phyloP scores from a whole-genome alignment of 176 grass and related monocot genomes.

The Aegilops umbellulata region DNA sequence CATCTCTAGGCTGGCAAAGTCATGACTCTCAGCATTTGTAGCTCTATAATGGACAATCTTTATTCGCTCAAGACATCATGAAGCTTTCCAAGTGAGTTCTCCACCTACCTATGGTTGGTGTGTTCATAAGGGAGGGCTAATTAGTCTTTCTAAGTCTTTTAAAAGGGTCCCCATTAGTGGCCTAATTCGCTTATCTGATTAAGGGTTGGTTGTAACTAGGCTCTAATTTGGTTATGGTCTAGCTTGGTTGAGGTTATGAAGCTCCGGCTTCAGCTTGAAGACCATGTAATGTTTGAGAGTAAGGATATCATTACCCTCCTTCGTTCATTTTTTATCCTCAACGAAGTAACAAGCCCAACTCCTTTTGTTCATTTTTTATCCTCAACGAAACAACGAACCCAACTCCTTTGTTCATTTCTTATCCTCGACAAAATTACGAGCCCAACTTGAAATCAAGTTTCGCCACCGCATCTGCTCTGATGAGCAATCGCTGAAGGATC shows the following conservation, averaged over 20 bases:
- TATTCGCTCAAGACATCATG: not conserved
- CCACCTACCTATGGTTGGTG: not conserved
- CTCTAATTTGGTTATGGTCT: not conserved
- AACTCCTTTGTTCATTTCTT: not conserved
- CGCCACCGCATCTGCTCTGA: not conserved
- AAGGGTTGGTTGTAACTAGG: not conserved
- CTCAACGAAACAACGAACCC: not conserved
- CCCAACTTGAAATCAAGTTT: not conserved
- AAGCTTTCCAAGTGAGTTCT: constrained; percentile 11
- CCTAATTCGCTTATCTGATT: not conserved
- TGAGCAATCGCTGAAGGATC: not conserved
- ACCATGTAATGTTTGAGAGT: not conserved
- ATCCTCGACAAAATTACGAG: not conserved
- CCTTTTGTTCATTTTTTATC: not conserved
- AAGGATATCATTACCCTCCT: not conserved
- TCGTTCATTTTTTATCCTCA: not conserved
- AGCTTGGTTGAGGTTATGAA: not conserved
- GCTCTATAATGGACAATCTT: not conserved
- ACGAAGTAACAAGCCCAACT: too few relatives aligned
- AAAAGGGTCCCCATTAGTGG: not conserved
- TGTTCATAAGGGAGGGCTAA: not conserved
- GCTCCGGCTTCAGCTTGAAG: not conserved
- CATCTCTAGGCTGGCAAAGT: not conserved
- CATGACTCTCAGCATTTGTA: not conserved
- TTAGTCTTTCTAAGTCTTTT: not conserved